A percentile compares a stretch with the other conserved stretches of the same genome.
These are phyloP conservation scores for Chalciporus pseudorubinellus DNA, from an alignment of 768 basidiomycete species.

Conservation along the genomic window DNA sequence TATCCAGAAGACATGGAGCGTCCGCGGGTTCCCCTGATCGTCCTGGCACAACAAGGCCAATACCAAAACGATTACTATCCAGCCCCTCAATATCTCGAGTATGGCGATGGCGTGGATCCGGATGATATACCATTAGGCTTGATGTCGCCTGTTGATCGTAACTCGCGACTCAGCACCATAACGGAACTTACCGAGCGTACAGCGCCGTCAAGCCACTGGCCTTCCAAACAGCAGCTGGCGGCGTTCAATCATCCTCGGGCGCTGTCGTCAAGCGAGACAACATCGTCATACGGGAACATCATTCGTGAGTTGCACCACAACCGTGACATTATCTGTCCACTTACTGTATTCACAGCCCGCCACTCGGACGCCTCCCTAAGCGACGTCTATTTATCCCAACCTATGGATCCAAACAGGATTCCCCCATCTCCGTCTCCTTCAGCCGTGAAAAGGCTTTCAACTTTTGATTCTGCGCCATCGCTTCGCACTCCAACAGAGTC, in stretches of 20 bases:
- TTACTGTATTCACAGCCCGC: slow-evolving; percentile 19
- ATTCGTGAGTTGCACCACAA: slow-evolving; percentile 44
- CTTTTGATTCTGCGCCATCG: slow-evolving; percentile 57
- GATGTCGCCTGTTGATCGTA: slow-evolving; percentile 25
- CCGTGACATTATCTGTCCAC: not conserved
- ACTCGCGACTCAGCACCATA: slow-evolving; percentile 58
- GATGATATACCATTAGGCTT: slow-evolving; percentile 35
- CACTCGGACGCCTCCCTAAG: slow-evolving; percentile 4
- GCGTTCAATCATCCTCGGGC: slow-evolving; percentile 42
- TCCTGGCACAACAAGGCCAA: slow-evolving; percentile 55
- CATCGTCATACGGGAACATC: slow-evolving; percentile 63
- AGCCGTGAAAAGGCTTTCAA: slow-evolving; percentile 59
- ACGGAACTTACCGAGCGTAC: slow-evolving; percentile 66
- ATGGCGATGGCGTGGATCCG: slow-evolving; percentile 22
- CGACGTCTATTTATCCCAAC: slow-evolving; percentile 8
- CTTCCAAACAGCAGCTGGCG: slow-evolving; percentile 39
- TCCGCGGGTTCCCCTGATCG: slow-evolving; percentile 57
- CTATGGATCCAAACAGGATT: slow-evolving; percentile 54
- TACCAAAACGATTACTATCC: slow-evolving; percentile 30
- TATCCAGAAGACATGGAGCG: slow-evolving; percentile 33
- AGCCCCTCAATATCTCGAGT: slow-evolving; percentile 21
- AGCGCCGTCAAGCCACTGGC: slow-evolving; percentile 52
- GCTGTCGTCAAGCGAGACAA: slow-evolving; percentile 32
- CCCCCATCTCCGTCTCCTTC: slow-evolving; percentile 67
- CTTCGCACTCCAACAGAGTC: slow-evolving; percentile 43